A percentile compares a stretch with the other conserved stretches of the same genome.
These are phyloP conservation scores for Aeminium ludgeri DNA, from an alignment of 495 filamentous ascomycete genomes.

Conservation along the genomic window DNA sequence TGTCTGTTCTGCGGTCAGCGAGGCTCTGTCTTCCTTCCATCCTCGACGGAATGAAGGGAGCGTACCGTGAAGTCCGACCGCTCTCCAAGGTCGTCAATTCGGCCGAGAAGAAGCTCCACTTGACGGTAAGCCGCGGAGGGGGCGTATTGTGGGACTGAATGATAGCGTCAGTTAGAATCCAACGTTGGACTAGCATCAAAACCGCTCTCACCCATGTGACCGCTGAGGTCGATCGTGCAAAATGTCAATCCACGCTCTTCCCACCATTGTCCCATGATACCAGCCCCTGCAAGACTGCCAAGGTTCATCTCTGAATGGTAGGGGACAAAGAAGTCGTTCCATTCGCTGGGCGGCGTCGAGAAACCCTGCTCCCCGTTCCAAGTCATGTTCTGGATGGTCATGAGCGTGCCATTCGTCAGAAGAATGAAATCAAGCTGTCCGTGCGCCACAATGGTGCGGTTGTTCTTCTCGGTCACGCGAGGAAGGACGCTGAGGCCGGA, in stretches of 20 bases:
- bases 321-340: constrained; percentile 24
- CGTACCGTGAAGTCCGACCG: constrained; percentile 16
- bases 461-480: constrained; percentile 51
- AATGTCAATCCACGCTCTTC: constrained; percentile 26
- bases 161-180: too few species aligned
- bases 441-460: constrained; percentile 53
- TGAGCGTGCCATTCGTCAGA: constrained; percentile 33
- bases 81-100: constrained; percentile 21
- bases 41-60: neutral
- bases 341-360: constrained; percentile 20
- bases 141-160: constrained; percentile 24
- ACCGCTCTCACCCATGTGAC: constrained; percentile 15
- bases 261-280: constrained; percentile 23
- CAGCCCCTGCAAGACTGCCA: constrained; percentile 17
- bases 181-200: too few species aligned
- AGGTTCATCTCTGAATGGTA: constrained; percentile 20
- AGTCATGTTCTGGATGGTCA: constrained; percentile 72
- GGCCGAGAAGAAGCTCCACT: constrained; percentile 31
- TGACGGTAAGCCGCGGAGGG: constrained; percentile 38
- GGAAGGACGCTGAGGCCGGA: constrained; percentile 35
- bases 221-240: constrained; percentile 19
- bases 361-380: constrained; percentile 62
- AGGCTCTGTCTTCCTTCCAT: neutral
- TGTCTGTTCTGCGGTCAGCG: constrained; percentile 3
- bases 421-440: constrained; percentile 47